Conservation (phyloP, 2,329 filamentous ascomycete species). For the Capronia coronata region DNA sequence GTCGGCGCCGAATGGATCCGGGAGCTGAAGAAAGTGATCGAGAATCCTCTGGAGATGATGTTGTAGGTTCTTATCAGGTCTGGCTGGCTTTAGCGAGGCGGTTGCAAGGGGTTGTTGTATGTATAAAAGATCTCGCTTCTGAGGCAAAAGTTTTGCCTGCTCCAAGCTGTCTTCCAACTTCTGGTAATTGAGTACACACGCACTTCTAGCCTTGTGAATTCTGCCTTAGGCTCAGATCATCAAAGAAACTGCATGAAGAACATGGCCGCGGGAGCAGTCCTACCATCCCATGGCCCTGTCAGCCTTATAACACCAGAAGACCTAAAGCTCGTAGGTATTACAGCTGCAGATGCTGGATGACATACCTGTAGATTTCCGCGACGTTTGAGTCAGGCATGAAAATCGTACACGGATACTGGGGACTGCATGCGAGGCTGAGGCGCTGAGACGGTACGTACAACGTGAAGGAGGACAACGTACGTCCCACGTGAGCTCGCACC, state of each 20-base stretch:
- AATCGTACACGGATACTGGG: too few relatives aligned
- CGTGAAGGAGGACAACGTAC: too few relatives aligned
- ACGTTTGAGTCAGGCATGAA: too few relatives aligned
- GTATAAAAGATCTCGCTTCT: constrained; percentile 25
- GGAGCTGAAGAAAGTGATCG: constrained; percentile 93
- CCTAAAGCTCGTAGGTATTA: too few relatives aligned
- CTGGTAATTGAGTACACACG: neutral
- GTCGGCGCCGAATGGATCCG: constrained; percentile 94
- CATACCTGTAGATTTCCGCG: too few relatives aligned
- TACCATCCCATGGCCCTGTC: too few relatives aligned
- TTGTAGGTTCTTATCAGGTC: constrained; percentile 48
- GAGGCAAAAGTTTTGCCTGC: constrained; percentile 24
- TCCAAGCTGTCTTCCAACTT: neutral
- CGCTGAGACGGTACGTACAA: too few relatives aligned
- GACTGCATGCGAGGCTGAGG: too few relatives aligned
- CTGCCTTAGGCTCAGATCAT: neutral
- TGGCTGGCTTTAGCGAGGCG: constrained; percentile 24
- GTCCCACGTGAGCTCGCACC: neutral
- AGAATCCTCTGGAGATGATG: constrained; percentile 93
- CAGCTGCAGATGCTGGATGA: too few relatives aligned
- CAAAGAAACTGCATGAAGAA: too few relatives aligned
- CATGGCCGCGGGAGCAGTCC: too few relatives aligned
- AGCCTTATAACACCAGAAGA: too few relatives aligned
- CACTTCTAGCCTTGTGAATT: neutral
- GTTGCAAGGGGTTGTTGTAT: constrained; percentile 21